These are phyloP conservation scores for Clavispora vitiphila DNA, from an alignment of 805 yeast genomes.

Conservation along the genomic window DNA sequence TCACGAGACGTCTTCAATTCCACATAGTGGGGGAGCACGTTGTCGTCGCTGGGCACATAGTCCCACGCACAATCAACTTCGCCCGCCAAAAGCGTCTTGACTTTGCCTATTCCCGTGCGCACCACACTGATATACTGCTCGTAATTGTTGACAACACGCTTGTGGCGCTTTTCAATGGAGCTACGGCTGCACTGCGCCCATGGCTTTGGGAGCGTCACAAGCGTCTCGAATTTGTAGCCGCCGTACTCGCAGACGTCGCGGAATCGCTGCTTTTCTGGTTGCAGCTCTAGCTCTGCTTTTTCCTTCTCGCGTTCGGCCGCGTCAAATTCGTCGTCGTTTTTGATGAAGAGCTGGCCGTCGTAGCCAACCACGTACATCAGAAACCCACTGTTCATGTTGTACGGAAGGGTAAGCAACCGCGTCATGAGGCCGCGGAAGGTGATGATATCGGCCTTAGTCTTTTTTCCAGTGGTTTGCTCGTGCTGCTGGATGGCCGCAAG, in stretches of 20 bases:
- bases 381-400: conserved; percentile 49
- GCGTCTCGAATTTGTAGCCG: conserved; percentile 82
- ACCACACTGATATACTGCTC: conserved; percentile 82
- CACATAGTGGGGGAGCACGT: conserved; percentile 63
- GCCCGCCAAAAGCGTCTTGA: conserved; percentile 69
- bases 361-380: conserved; percentile 53
- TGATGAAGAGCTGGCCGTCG: conserved; percentile 70
- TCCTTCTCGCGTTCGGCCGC: conserved; percentile 22
- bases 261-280: conserved; percentile 23
- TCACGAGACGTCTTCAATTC: conserved; percentile 74
- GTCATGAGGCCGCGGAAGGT: conserved; percentile 87
- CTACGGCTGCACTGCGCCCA: conserved; percentile 65
- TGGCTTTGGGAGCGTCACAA: conserved; percentile 72
- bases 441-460: conserved; percentile 58
- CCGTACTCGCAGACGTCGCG: conserved; percentile 45
- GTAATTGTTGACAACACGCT: conserved; percentile 57
- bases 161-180: conserved; percentile 61
- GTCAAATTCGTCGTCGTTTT: conserved; percentile 42
- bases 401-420: conserved; percentile 63
- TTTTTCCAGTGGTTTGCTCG: conserved; percentile 47
- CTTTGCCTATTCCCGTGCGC: conserved; percentile 74
- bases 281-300: conserved; percentile 6
- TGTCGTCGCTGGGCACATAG: conserved; percentile 49
- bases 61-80: conserved; percentile 92
- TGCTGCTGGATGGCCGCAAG: conserved; percentile 49